A percentile compares a stretch with the other conserved stretches of the same genome.
Evolutionary conservation across 495 filamentous ascomycete species (phyloP).

Genomic region (Penicillium pancosmium): DNA sequence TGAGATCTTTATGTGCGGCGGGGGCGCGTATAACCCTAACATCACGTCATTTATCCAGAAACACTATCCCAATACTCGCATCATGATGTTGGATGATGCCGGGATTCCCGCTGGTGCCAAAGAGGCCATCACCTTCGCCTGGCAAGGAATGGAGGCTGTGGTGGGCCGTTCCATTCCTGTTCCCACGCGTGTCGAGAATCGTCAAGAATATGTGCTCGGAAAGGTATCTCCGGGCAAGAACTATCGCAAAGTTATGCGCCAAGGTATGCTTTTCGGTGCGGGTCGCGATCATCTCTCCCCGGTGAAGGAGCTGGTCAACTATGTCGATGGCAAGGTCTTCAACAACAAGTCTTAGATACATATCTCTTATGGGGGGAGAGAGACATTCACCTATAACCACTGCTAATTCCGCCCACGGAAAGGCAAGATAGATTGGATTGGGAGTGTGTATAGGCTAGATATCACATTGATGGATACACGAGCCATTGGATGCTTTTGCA

Average conservation of each 20-base stretch:
- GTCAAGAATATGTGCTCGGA: not conserved
- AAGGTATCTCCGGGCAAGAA: not conserved
- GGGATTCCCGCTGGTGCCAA: conserved; percentile 24
- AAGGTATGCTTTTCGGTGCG: not conserved
- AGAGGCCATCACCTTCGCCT: conserved; percentile 27
- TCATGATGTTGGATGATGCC: conserved; percentile 22
- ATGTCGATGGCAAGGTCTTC: conserved; percentile 5
- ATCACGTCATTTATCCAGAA: conserved; percentile 31
- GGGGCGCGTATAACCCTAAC: conserved; percentile 34
- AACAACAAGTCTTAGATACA: conserved; percentile 1
- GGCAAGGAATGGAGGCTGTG: conserved; percentile 28
- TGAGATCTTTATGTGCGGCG: conserved; percentile 34
- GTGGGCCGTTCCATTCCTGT: conserved; percentile 27
- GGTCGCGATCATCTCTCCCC: conserved; percentile 3
- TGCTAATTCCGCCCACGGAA: no score
- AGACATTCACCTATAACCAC: no score
- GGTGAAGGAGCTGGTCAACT: conserved; percentile 8
- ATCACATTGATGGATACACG: no score
- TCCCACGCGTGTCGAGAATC: conserved; percentile 9
- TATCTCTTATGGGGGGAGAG: no score
- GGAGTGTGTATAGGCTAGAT: no score
- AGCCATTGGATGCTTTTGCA: no score
- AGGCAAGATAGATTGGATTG: no score
- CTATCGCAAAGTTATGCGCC: not conserved
- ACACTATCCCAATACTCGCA: conserved; percentile 26